Conservation (phyloP, 2,329 filamentous ascomycete genomes). For the Arthrocladium fulminans region DNA sequence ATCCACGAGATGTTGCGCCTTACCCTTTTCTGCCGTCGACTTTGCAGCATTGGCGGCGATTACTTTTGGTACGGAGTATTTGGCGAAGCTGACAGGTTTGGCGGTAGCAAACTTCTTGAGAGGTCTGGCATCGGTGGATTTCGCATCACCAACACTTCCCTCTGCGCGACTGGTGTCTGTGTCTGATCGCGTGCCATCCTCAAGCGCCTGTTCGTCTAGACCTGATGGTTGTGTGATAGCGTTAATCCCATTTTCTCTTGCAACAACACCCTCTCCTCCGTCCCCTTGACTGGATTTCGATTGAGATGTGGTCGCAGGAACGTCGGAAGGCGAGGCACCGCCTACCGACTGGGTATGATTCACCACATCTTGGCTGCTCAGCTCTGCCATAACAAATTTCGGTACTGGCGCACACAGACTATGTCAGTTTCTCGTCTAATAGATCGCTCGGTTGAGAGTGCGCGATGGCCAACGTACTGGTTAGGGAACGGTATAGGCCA, state of each 20-base stretch:
- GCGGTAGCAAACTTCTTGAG: slow-evolving; percentile 55
- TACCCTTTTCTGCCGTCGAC: slow-evolving; percentile 49
- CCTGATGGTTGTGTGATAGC: slow-evolving; percentile 22
- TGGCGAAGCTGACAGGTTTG: slow-evolving; percentile 59
- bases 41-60: slow-evolving; percentile 43
- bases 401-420: slow-evolving; percentile 33
- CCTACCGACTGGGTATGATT: slow-evolving; percentile 60
- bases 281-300: slow-evolving; percentile 29
- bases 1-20: slow-evolving; percentile 10
- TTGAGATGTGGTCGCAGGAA: slow-evolving; percentile 52
- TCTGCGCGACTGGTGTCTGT: slow-evolving; percentile 53
- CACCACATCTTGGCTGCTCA: slow-evolving; percentile 62
- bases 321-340: slow-evolving; percentile 56
- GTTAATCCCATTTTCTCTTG: slow-evolving; percentile 32
- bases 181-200: slow-evolving; percentile 49
- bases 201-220: slow-evolving; percentile 17
- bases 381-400: slow-evolving; percentile 64
- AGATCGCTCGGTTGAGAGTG: not conserved
- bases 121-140: slow-evolving; percentile 38
- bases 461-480: slow-evolving; percentile 6
- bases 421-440: slow-evolving; percentile 27
- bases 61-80: slow-evolving; percentile 56
- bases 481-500: slow-evolving; percentile 3
- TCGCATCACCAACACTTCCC: slow-evolving; percentile 31
- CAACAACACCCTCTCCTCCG: slow-evolving; percentile 32